phyloP scores from a whole-genome alignment of 2,329 filamentous ascomycete species.

The Verticillium zaregamsianum region DNA sequence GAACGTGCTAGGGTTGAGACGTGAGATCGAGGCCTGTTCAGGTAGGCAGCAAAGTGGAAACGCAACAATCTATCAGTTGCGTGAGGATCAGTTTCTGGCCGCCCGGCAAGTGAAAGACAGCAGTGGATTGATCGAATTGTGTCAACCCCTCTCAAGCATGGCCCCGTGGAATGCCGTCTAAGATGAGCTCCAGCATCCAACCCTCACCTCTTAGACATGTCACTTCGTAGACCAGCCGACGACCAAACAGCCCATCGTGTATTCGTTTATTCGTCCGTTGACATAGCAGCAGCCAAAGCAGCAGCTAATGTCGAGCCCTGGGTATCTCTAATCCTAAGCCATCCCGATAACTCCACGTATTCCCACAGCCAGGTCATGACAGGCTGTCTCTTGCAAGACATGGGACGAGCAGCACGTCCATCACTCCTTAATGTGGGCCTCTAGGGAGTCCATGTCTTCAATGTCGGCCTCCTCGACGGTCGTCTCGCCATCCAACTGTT shows the following conservation, averaged over 20 bases:
- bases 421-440: slow-evolving; percentile 58
- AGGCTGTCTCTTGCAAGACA: not conserved
- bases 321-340: not conserved
- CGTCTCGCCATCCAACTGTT: slow-evolving; percentile 56
- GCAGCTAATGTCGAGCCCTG: not conserved
- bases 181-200: no score
- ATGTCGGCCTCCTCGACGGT: slow-evolving; percentile 66
- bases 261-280: not conserved
- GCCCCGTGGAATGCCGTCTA: no score
- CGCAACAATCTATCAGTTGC: not conserved
- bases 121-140: no score
- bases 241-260: not conserved
- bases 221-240: no score
- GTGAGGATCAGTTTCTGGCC: not conserved
- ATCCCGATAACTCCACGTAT: not conserved
- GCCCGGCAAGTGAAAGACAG: no score
- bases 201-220: no score
- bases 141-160: no score
- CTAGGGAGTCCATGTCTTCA: slow-evolving; percentile 69
- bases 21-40: slow-evolving; percentile 1
- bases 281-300: not conserved
- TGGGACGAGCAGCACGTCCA: not conserved
- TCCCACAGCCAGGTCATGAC: not conserved
- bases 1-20: slow-evolving; percentile 19
- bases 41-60: not conserved